phyloP scores from a whole-genome alignment of 2,329 filamentous ascomycete species.

The Beauveria scarabaeidicola region DNA sequence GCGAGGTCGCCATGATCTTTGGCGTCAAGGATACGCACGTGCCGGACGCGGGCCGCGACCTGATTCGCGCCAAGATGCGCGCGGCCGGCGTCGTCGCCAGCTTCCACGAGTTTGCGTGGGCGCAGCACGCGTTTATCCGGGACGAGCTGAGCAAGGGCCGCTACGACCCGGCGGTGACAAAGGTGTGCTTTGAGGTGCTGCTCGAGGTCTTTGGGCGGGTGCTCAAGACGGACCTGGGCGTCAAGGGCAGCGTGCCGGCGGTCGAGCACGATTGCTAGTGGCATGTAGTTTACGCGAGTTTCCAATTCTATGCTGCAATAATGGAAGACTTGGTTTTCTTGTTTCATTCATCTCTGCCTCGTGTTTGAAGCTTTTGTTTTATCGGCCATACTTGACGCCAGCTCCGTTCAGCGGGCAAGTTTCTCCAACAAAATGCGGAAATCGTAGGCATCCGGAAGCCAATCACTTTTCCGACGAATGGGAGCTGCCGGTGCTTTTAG shows the following conservation, averaged over 20 bases:
- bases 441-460: too few relatives aligned
- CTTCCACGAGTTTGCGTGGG: conserved; percentile 88
- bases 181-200: conserved; percentile 85
- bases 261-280: conserved; percentile 64
- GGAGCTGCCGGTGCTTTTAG: too few relatives aligned
- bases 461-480: too few relatives aligned
- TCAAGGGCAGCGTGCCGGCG: conserved; percentile 51
- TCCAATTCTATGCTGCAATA: too few relatives aligned
- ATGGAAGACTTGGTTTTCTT: too few relatives aligned
- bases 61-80: conserved; percentile 74
- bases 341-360: too few relatives aligned
- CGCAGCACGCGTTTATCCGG: conserved; percentile 89
- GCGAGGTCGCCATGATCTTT: conserved; percentile 85
- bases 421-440: too few relatives aligned
- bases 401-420: too few relatives aligned
- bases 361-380: too few relatives aligned
- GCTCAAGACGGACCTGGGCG: conserved; percentile 71
- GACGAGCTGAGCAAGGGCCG: conserved; percentile 91
- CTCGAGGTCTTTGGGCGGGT: conserved; percentile 75
- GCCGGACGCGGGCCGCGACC: conserved; percentile 68
- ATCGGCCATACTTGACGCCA: too few relatives aligned
- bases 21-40: conserved; percentile 89
- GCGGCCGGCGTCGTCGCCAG: conserved; percentile 66
- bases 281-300: too few relatives aligned
- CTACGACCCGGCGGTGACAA: conserved; percentile 80